These are phyloP conservation scores for Exophiala aquamarina DNA, from an alignment of 2,329 filamentous ascomycete species.

Conservation along the genomic window DNA sequence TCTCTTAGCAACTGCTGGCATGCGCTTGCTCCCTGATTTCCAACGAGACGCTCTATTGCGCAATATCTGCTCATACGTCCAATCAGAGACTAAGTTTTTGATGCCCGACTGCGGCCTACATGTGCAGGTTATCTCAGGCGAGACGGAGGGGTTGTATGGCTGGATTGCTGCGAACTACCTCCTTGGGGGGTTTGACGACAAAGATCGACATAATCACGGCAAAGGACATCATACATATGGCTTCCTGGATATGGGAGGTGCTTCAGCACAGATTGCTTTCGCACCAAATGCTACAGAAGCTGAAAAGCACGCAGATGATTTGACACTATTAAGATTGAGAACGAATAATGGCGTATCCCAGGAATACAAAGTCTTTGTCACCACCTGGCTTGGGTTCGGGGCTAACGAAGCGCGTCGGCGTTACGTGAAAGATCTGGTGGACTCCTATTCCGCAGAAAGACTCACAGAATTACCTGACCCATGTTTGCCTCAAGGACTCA, in stretches of 20 bases:
- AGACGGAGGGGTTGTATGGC: slow-evolving; percentile 93
- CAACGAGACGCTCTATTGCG: slow-evolving; percentile 72
- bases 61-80: slow-evolving; percentile 80
- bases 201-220: slow-evolving; percentile 71
- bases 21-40: slow-evolving; percentile 75
- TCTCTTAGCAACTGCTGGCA: slow-evolving; percentile 91
- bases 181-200: slow-evolving; percentile 82
- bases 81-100: slow-evolving; percentile 72
- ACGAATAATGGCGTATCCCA: slow-evolving; percentile 73
- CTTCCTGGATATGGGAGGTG: slow-evolving; percentile 97
- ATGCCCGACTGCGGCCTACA: slow-evolving; percentile 88
- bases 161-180: slow-evolving; percentile 98
- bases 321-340: slow-evolving; percentile 82
- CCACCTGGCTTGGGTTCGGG: slow-evolving; percentile 97
- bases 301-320: slow-evolving; percentile 81
- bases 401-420: slow-evolving; percentile 86
- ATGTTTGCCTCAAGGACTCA: slow-evolving; percentile 78
- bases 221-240: slow-evolving; percentile 93
- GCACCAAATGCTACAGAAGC: slow-evolving; percentile 91
- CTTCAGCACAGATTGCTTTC: slow-evolving; percentile 96
- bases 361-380: slow-evolving; percentile 90
- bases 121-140: slow-evolving; percentile 91
- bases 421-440: slow-evolving; percentile 75
- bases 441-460: slow-evolving; percentile 60
- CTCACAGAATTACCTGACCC: slow-evolving; percentile 79